Evolutionary conservation across 345 rosid species (phyloP), one percentile per base, ranked within the genome.

Genomic region (Boechera retrofracta): DNA sequence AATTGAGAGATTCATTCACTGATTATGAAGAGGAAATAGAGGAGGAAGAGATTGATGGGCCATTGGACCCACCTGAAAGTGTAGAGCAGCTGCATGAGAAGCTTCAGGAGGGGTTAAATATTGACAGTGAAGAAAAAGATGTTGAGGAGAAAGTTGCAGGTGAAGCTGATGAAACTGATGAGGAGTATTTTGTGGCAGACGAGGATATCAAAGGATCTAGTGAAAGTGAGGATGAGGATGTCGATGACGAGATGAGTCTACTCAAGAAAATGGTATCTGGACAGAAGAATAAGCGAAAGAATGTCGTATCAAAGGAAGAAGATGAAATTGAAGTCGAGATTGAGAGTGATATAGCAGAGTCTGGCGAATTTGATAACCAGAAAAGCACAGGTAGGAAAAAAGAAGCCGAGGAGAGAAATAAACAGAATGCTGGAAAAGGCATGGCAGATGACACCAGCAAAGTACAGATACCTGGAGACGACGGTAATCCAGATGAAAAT

Each of bases 241-340:
- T 1, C 0, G 83, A 78, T 54, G 91, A 82, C 4, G 95, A 88
- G 77, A 79, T 70, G 59, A 85, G 75, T 77, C 67, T 91, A 61
- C 94, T 92, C 54, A 85, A 92, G 81, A 88, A 87, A 49, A 92
- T 91, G 94, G 61, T 89, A 54, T 83, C 82, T 0, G 89, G 88
- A 51, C 85, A 75, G 51, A 91, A 73, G 81, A 84, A 71, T 61
- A 78, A 82, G 76, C 84, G 77, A 73, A 80, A 82, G 73, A 84
- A 53, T 79, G 71, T 59, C 16, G 72, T 67, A 66, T 57, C 69
- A 9, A 85, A 62, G 75, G 70, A 53, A 62, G 82, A 80, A 64
- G 80, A 49, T 7, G 77, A 81, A 77, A 73, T 53, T 73, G 71
- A 59, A 73, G 75, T 61, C 7, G 83, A 90, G 75, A 79, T 72